Conservation (phyloP, 352 stramenopile genomes). For the Phytophthora litchii region DNA sequence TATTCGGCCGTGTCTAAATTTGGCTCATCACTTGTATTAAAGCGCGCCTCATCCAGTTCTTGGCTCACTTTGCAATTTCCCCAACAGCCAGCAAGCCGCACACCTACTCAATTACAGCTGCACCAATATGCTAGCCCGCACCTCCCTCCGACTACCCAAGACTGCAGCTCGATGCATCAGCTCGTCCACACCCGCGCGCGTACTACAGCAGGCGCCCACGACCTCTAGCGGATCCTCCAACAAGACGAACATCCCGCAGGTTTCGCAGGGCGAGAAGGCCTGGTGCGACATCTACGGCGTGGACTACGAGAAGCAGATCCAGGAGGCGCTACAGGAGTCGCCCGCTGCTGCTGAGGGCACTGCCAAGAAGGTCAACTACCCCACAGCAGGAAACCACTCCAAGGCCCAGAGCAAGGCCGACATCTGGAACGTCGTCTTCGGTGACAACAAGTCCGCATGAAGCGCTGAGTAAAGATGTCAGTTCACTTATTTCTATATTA, state of each 20-base stretch:
- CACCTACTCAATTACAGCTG: not conserved
- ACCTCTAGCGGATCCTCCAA: slow-evolving; percentile 12
- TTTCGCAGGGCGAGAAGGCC: slow-evolving; percentile 62
- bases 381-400: slow-evolving; percentile 6
- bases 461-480: not conserved
- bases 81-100: slow-evolving; percentile 5
- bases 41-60: not conserved
- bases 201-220: slow-evolving; percentile 41
- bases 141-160: slow-evolving; percentile 35
- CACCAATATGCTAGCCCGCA: slow-evolving; percentile 38
- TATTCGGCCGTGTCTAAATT: slow-evolving; percentile 8
- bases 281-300: slow-evolving; percentile 83
- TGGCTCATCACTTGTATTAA: slow-evolving; percentile 26
- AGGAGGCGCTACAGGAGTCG: slow-evolving; percentile 62
- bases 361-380: slow-evolving; percentile 38
- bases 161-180: slow-evolving; percentile 36
- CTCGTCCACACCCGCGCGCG: slow-evolving; percentile 35
- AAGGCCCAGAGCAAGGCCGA: slow-evolving; percentile 43
- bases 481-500: slow-evolving; percentile 40
- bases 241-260: slow-evolving; percentile 23
- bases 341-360: slow-evolving; percentile 24
- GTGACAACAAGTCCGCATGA: slow-evolving; percentile 35
- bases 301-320: slow-evolving; percentile 73
- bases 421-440: slow-evolving; percentile 64
- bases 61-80: slow-evolving; percentile 39